Evolutionary conservation across 2,329 filamentous ascomycete genomes (phyloP), one percentile per base, ranked within the genome.

Genomic region (Zymoseptoria crescenta): DNA sequence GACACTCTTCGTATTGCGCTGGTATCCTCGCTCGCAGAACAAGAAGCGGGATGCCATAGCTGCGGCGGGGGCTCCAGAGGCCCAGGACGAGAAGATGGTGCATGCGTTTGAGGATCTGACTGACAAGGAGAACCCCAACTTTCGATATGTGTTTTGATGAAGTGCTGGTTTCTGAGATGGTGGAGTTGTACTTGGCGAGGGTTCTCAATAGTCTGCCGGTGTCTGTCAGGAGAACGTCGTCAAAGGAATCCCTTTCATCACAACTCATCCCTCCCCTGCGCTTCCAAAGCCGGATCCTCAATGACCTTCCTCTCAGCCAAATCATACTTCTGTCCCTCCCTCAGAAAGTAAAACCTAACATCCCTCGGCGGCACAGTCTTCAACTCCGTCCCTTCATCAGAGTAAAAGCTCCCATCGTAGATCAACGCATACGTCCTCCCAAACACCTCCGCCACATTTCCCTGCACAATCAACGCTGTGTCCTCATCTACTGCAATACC

Each of bases 11-110:
- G 72, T 72, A 19, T 66, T 79, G 30, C 59, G 76, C 6, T 73
- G 70, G 53, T 75, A 77, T 56, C 61, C 79, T n/a, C 70, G 65
- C 13, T 69, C 68, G 41, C 73, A 77, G 53, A 79, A 79, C 54
- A 72, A 67, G 58, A 72, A 73, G 29, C 69, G 75, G 2, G 74
- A 78, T 52, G 65, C 41, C 19, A 58, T 67, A 50, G 66, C 64
- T 48, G 68, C 65, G 24, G 64, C 59, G 6, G 66, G 62, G 8
- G 59, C 66, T 20, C 52, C 52, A 8, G 67, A 69, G 54, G 69
- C 64, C 5, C 45, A 52, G 8, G 67, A 69, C 57, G 63, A 65
- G 74, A 65, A 57, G 27, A 63, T 67, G 21, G 65, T 67, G 19
- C 68, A 68, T 64, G 69, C 68, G 3, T 70, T 70, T 55, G 68